phyloP scores from a whole-genome alignment of 2,329 filamentous ascomycete species.

The Coniochaeta sp. region DNA sequence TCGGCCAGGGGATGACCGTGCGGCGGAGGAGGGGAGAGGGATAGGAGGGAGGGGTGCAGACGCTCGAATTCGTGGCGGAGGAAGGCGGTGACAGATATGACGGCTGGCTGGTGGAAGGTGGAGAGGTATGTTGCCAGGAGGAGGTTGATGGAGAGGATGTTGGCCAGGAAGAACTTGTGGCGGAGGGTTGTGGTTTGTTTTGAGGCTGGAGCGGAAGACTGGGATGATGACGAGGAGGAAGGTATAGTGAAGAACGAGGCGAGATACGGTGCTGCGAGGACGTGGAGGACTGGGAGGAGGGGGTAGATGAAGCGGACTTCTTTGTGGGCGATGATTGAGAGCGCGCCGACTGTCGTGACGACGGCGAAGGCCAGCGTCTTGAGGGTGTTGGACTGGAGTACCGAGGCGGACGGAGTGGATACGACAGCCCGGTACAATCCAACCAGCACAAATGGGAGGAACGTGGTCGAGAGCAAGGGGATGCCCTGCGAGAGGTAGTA shows the following conservation, averaged over 20 bases:
- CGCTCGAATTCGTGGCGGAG: conserved; percentile 67
- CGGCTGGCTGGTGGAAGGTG: conserved; percentile 71
- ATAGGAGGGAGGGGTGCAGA: conserved; percentile 37
- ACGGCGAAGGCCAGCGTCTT: conserved; percentile 52
- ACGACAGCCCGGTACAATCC: conserved; percentile 51
- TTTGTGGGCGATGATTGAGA: conserved; percentile 86
- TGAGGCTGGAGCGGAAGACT: conserved; percentile 13
- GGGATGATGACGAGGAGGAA: conserved; percentile 13
- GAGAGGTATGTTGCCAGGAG: conserved; percentile 67
- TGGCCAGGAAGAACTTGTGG: conserved; percentile 48
- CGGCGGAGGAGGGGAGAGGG: conserved; percentile 22
- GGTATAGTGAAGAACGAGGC: conserved; percentile 54
- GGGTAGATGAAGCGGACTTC: conserved; percentile 97
- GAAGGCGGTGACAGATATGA: conserved; percentile 65
- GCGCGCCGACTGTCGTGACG: conserved; percentile 48
- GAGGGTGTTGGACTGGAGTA: conserved; percentile 32
- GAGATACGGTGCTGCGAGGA: conserved; percentile 65
- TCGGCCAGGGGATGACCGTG: no score
- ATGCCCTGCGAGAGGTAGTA: conserved; percentile 91
- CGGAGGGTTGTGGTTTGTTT: conserved; percentile 26
- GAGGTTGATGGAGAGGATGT: conserved; percentile 59
- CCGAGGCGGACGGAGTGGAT: conserved; percentile 22
- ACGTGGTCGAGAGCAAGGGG: conserved; percentile 77
- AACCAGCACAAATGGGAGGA: conserved; percentile 65
- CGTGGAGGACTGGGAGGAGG: conserved; percentile 76